phyloP scores from a whole-genome alignment of 768 basidiomycete species.

The Candolleomyces aberdarensis region DNA sequence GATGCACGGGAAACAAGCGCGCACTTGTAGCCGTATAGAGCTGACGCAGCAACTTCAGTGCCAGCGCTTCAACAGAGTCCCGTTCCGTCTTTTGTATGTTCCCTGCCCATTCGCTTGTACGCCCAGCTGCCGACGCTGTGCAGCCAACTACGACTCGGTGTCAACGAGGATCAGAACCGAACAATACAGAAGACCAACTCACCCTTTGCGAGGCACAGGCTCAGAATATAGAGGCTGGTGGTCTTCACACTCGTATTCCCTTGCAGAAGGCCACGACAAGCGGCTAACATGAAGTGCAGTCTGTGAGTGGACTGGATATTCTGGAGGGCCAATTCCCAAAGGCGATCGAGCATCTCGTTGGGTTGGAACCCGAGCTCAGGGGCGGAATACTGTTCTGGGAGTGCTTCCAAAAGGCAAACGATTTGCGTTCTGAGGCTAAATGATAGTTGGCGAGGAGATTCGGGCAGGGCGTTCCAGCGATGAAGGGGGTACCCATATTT shows the following conservation, averaged over 20 bases:
- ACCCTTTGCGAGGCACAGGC: not conserved
- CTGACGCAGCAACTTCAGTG: not conserved
- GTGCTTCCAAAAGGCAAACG: not conserved
- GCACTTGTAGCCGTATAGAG: not conserved
- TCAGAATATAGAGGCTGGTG: not conserved
- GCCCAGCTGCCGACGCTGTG: not conserved
- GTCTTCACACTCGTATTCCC: not conserved
- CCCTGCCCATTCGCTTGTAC: constrained; percentile 1
- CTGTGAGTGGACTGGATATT: not conserved
- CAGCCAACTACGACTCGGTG: not conserved
- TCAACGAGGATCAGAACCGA: not conserved
- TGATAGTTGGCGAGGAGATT: not conserved
- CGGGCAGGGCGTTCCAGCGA: not conserved
- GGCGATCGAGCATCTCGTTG: not conserved
- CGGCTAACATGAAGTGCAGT: not conserved
- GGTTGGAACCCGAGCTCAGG: not conserved
- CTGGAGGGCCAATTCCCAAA: not conserved
- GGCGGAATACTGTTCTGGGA: not conserved
- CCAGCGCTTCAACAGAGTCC: not conserved
- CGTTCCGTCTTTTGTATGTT: not conserved
- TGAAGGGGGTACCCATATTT: not conserved
- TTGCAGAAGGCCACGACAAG: not conserved
- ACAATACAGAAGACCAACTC: not conserved
- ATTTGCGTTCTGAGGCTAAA: not conserved
- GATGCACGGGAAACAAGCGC: not conserved